These are phyloP conservation scores for Nadsonia starkeyi-henricii DNA, from an alignment of 1,139 yeast genomes.

Conservation along the genomic window DNA sequence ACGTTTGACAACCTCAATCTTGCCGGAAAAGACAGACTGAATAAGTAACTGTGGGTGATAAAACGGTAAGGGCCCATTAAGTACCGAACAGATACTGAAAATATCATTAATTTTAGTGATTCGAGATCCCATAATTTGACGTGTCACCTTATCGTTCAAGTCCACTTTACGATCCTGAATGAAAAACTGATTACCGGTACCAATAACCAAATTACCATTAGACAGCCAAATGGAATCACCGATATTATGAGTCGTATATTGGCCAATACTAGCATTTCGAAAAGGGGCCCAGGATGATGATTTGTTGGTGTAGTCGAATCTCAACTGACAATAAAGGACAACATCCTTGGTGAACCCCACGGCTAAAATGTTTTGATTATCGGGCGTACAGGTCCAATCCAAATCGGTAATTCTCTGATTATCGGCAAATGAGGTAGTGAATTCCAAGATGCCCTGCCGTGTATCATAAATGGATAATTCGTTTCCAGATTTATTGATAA, in stretches of 20 bases:
- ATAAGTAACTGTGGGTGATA: constrained; percentile 86
- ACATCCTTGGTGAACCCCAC: constrained; percentile 60
- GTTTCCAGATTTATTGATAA: constrained; percentile 40
- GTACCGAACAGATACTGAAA: constrained; percentile 53
- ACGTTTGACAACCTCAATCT: constrained; percentile 40
- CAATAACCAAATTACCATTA: constrained; percentile 67
- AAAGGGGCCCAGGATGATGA: constrained; percentile 68
- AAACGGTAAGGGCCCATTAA: constrained; percentile 81
- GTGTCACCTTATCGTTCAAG: constrained; percentile 35
- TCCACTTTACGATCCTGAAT: constrained; percentile 63
- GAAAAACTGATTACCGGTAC: constrained; percentile 80
- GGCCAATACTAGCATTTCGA: constrained; percentile 55
- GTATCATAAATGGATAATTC: constrained; percentile 67
- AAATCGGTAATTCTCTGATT: constrained; percentile 37
- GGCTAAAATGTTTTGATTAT: constrained; percentile 59
- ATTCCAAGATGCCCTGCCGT: constrained; percentile 53
- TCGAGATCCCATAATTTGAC: constrained; percentile 22
- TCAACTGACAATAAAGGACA: constrained; percentile 59
- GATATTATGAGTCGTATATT: constrained; percentile 62
- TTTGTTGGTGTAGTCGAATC: constrained; percentile 77
- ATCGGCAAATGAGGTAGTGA: constrained; percentile 29
- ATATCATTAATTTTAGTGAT: constrained; percentile 32
- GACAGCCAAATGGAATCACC: constrained; percentile 84
- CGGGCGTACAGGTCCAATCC: constrained; percentile 61
- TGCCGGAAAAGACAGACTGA: constrained; percentile 58